Base-by-base conservation (phyloP, 2,329 filamentous ascomycete genomes). In the Clonostachys rosea region DNA sequence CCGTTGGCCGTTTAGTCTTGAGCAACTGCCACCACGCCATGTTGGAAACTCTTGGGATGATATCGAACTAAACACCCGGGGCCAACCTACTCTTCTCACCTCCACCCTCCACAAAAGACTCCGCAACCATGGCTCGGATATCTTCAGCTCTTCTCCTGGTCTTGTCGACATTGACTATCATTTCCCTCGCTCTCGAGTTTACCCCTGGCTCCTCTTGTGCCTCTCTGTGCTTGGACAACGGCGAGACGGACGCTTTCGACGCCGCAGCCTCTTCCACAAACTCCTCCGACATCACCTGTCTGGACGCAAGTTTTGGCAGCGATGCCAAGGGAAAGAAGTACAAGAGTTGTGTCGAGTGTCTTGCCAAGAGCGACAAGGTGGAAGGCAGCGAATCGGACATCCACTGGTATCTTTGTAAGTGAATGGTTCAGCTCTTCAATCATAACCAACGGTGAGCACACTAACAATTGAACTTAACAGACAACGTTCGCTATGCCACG, bases 161-260 rank as follows among this genome's bases (percentile, higher is more conserved):
- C 17, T 24, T 42, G 40, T 42, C 24, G 40, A 24, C 16, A 14
- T 17, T 45, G 34, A 48, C 34, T n/a, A 6, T 45, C 40, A 34
- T 47, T 43, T 16, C 47, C 36, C 12, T 42, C 11, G 68, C 66
- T 4, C 60, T 79, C 4, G 63, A 75, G 45, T 70, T 79, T 3
- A 71, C 75, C 2, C 73, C 77, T 1, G 72, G 71, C 10, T 81
- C 78, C 1, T 56, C 64, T 10, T 82, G 78, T 54, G 68, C 75
- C 1, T 59, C 69, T 0, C 49, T 71, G 3, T 82, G 78, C 47
- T 55, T 76, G 5, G 68, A 75, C 49, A 60, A 63, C 3, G 48
- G 56, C 0, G 58, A 62, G 12, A 57, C 55, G 10, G 61, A 74
- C 48, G 46, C 56, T 0, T 54, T 61, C 34, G 59, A 68, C 17